phyloP scores from a whole-genome alignment of 2,329 filamentous ascomycete species.

The Aspergillus candidus region DNA sequence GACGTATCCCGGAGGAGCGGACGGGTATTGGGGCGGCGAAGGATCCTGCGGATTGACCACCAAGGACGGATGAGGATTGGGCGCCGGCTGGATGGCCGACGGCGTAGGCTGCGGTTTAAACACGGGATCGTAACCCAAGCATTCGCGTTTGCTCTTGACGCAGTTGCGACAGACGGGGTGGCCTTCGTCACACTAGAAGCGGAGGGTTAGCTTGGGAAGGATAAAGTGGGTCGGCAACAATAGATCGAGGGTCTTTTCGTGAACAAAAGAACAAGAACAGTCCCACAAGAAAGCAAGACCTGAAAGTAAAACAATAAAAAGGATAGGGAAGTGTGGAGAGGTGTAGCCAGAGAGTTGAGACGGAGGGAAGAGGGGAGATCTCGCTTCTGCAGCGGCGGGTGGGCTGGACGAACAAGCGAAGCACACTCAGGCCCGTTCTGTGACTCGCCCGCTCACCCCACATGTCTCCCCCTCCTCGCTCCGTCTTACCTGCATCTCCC shows the following conservation, averaged over 20 bases:
- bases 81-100: constrained; percentile 60
- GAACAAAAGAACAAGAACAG: constrained; percentile 10
- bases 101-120: constrained; percentile 66
- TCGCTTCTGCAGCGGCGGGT: constrained; percentile 10
- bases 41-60: constrained; percentile 37
- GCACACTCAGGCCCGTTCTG: constrained; percentile 1
- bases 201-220: constrained; percentile 5
- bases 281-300: constrained; percentile 6
- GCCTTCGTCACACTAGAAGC: constrained; percentile 80
- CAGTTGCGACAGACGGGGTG: constrained; percentile 79
- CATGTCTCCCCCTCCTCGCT: constrained; percentile 4
- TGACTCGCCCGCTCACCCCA: too few species aligned
- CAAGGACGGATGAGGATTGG: constrained; percentile 38
- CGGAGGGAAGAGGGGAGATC: constrained; percentile 5
- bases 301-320: constrained; percentile 11
- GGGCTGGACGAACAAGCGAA: constrained; percentile 20
- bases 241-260: constrained; percentile 8
- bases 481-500: background rate
- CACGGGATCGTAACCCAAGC: constrained; percentile 62
- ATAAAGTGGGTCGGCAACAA: constrained; percentile 15
- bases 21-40: constrained; percentile 28
- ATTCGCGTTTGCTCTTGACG: constrained; percentile 62
- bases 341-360: constrained; percentile 1
- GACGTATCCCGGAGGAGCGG: constrained; percentile 36
- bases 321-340: too few species aligned